phyloP scores from a whole-genome alignment of 2,329 filamentous ascomycete species.

The Rhynchosporium agropyri region DNA sequence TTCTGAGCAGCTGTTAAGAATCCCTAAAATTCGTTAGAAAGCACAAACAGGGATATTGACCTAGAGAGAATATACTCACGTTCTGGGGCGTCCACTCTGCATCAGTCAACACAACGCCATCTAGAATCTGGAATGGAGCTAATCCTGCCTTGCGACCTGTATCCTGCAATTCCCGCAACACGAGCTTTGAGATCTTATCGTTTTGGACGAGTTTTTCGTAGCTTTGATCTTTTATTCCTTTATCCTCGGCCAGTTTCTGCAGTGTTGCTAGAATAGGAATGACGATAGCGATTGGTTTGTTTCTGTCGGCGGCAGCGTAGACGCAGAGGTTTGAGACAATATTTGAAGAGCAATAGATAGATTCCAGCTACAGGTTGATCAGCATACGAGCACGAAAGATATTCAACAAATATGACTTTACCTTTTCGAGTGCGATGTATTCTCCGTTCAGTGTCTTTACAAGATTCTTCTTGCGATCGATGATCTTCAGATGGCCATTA shows the following conservation, averaged over 20 bases:
- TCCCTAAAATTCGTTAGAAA: constrained; percentile 22
- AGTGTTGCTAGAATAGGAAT: constrained; percentile 64
- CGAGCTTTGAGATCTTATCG: constrained; percentile 59
- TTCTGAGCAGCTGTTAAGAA: constrained; percentile 29
- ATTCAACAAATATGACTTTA: background rate
- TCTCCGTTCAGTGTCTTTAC: constrained; percentile 95
- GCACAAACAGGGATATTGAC: background rate
- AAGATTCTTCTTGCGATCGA: constrained; percentile 88
- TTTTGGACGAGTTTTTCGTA: constrained; percentile 58
- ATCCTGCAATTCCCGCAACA: constrained; percentile 66
- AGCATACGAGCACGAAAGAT: constrained; percentile 8
- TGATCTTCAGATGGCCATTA: constrained; percentile 73
- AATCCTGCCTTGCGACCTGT: constrained; percentile 72
- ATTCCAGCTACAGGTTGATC: constrained; percentile 62
- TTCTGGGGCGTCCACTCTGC: constrained; percentile 85
- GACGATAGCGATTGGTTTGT: constrained; percentile 80
- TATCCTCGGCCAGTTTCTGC: constrained; percentile 56
- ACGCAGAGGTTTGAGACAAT: constrained; percentile 86
- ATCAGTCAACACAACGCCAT: constrained; percentile 74
- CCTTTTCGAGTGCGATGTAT: constrained; percentile 92
- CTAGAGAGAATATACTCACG: constrained; percentile 55
- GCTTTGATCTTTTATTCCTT: constrained; percentile 62
- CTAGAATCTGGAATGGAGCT: constrained; percentile 69
- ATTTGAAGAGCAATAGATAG: constrained; percentile 76
- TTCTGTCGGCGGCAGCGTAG: constrained; percentile 72